A percentile compares a stretch with the other conserved stretches of the same genome.
Evolutionary conservation across 2,329 filamentous ascomycete genomes (phyloP).

Genomic region (Diaporthe sp.): DNA sequence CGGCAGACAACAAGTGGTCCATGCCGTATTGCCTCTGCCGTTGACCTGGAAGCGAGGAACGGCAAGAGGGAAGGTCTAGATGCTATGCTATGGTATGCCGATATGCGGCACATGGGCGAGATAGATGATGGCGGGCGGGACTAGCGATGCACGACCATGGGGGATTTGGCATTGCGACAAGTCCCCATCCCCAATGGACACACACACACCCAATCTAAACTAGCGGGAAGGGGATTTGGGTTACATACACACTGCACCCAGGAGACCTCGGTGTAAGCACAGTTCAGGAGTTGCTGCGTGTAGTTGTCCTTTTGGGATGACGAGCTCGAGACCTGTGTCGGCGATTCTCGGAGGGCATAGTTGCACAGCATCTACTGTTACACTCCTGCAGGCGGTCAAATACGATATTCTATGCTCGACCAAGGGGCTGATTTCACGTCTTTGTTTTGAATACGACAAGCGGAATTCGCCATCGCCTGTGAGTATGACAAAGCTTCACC

Average conservation of each 20-base stretch:
- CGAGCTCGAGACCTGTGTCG: background rate
- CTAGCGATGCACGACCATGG: constrained; percentile 16
- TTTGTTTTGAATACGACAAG: background rate
- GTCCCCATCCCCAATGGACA: background rate
- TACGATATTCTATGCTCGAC: background rate
- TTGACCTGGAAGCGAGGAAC: constrained; percentile 12
- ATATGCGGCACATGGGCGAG: background rate
- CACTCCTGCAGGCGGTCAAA: background rate
- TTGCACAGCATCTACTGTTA: background rate
- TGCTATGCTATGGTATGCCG: background rate
- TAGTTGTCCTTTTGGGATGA: background rate
- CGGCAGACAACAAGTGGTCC: background rate
- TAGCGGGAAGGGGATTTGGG: background rate
- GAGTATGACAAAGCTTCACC: background rate
- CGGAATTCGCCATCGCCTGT: no score
- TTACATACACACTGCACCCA: background rate
- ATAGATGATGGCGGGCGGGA: constrained; percentile 15
- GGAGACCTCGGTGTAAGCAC: background rate
- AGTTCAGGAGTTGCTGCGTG: background rate
- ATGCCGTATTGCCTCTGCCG: background rate
- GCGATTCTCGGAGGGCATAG: background rate
- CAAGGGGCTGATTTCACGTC: background rate
- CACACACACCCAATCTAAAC: background rate
- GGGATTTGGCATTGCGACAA: background rate
- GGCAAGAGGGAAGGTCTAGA: background rate